Evolutionary conservation across 202 grass and related monocot species (phyloP).

Genomic region (Brachypodium distachyon): DNA sequence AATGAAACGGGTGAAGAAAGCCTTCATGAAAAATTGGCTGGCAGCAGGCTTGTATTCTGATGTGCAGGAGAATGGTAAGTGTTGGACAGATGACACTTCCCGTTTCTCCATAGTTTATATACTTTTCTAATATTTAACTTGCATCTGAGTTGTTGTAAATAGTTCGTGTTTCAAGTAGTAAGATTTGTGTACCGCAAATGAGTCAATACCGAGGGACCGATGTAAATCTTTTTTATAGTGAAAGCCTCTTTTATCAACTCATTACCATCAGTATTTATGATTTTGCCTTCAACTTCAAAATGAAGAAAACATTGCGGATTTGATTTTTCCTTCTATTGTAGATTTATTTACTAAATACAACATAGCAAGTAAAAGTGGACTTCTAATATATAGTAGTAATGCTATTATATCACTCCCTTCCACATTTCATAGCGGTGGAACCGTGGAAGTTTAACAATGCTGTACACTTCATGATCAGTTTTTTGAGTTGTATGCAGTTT

Average conservation of each 20-base stretch:
- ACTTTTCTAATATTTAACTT: conserved; percentile 4
- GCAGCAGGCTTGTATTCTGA: conserved; percentile 73
- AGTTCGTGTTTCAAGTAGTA: not conserved
- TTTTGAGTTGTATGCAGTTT: conserved; percentile 4
- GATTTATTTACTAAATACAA: not conserved
- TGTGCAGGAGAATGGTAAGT: conserved; percentile 35
- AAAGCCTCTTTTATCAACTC: not conserved
- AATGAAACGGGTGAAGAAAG: conserved; percentile 98
- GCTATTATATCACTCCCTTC: not conserved
- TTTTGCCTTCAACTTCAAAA: not conserved
- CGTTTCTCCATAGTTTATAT: not conserved
- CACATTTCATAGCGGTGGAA: not conserved
- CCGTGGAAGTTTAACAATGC: not conserved
- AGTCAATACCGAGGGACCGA: not conserved
- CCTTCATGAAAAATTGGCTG: conserved; percentile 87
- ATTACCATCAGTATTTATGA: not conserved
- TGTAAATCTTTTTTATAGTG: not conserved
- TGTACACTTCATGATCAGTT: not conserved
- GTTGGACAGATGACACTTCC: not conserved
- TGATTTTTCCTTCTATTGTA: not conserved
- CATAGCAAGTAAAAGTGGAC: not conserved
- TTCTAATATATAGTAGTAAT: not conserved
- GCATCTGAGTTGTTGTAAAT: not conserved
- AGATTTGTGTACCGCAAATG: not conserved
- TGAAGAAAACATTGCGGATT: not conserved